Evolutionary conservation across 2,329 filamentous ascomycete genomes (phyloP).

Genomic region (Aspergillus floridensis): DNA sequence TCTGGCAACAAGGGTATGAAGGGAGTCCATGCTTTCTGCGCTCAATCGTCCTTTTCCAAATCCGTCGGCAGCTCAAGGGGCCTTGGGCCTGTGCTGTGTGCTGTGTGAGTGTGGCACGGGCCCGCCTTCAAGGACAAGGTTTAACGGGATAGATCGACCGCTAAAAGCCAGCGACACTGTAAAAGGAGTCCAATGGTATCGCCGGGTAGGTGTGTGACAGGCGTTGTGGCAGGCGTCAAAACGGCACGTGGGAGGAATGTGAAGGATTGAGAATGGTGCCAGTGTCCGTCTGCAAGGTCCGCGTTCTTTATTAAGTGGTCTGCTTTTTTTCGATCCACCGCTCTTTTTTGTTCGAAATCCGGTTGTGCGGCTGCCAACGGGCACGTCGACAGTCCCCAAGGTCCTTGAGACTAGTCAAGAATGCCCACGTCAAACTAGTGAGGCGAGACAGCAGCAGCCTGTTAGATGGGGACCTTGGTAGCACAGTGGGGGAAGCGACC

Average conservation of each 20-base stretch:
- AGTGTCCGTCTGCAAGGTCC: conserved; percentile 4
- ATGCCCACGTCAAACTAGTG: conserved; percentile 10
- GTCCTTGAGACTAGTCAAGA: conserved; percentile 12
- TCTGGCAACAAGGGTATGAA: conserved; percentile 27
- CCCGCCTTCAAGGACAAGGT: conserved; percentile 1
- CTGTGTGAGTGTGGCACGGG: conserved; percentile 2
- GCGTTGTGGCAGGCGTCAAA: neutral
- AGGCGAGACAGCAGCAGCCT: conserved; percentile 2
- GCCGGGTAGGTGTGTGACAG: conserved; percentile 1
- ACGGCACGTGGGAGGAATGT: conserved; percentile 6
- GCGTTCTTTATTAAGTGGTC: neutral
- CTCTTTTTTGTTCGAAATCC: conserved; percentile 5
- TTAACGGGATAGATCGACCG: neutral
- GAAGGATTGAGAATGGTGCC: neutral
- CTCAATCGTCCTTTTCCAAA: neutral
- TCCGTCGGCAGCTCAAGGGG: neutral
- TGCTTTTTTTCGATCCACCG: neutral
- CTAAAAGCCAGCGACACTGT: neutral
- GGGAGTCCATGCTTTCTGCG: conserved; percentile 21
- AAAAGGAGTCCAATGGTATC: neutral
- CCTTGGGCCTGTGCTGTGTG: neutral
- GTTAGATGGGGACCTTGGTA: conserved; percentile 20
- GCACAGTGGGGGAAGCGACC: conserved; percentile 2
- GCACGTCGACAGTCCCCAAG: conserved; percentile 13
- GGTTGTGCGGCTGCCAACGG: conserved; percentile 1